phyloP scores from a whole-genome alignment of 2,329 filamentous ascomycete species.

The Paecilomyces dactylethromorphus region DNA sequence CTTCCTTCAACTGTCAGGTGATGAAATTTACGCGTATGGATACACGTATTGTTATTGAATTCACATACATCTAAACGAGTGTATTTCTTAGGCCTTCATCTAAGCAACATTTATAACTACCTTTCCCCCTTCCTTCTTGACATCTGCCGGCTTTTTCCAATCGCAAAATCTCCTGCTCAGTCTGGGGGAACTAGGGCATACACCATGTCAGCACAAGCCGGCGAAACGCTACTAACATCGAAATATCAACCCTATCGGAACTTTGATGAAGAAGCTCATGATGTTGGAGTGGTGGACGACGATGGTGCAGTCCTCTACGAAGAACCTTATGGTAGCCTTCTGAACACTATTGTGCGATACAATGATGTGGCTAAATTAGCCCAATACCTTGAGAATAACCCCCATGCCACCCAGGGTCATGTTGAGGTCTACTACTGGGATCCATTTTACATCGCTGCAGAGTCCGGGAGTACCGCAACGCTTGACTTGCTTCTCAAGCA shows the following conservation, averaged over 20 bases:
- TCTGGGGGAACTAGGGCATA: background rate
- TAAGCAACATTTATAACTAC: background rate
- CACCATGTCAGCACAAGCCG: background rate
- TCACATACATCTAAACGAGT: too few species aligned
- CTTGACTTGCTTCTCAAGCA: conserved; percentile 3
- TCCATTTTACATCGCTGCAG: conserved; percentile 3
- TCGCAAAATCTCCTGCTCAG: background rate
- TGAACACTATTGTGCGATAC: conserved; percentile 1
- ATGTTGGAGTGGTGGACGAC: background rate
- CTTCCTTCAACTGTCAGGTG: too few species aligned
- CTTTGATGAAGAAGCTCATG: background rate
- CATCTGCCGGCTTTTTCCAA: background rate
- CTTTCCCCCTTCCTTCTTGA: background rate
- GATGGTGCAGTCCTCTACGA: conserved; percentile 3
- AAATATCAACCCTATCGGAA: background rate
- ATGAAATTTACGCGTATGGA: too few species aligned
- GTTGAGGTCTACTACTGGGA: conserved; percentile 2
- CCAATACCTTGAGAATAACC: conserved; percentile 1
- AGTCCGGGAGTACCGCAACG: conserved; percentile 4
- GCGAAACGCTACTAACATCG: background rate
- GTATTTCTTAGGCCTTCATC: background rate
- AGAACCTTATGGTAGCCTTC: conserved; percentile 1
- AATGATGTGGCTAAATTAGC: conserved; percentile 1
- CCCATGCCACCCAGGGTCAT: background rate
- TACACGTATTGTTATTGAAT: too few species aligned